These are phyloP conservation scores for Alternaria ethzedia DNA, from an alignment of 2,329 filamentous ascomycete genomes.

Conservation along the genomic window DNA sequence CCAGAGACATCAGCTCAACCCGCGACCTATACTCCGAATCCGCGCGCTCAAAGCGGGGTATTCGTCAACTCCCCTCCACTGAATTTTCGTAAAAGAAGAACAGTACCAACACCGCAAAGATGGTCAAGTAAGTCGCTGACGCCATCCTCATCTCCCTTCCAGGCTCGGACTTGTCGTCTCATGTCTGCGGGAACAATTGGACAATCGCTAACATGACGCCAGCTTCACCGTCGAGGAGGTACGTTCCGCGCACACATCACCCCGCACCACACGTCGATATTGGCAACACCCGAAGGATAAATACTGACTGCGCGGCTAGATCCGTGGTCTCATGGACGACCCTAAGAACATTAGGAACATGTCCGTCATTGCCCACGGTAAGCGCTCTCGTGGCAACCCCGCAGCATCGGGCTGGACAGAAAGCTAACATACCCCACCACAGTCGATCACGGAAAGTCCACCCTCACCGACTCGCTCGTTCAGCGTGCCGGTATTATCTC, in stretches of 20 bases:
- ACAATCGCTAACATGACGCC: conserved; percentile 57
- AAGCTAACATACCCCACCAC: conserved; percentile 34
- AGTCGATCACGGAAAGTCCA: conserved; percentile 99
- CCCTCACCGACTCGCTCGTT: conserved; percentile 98
- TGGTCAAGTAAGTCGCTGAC: conserved; percentile 90
- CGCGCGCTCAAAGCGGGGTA: conserved; percentile 46
- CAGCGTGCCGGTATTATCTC: conserved; percentile 99
- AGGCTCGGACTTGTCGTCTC: not conserved
- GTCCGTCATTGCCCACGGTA: conserved; percentile 99
- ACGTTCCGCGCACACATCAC: conserved; percentile 48
- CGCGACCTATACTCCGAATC: conserved; percentile 27
- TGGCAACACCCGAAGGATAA: conserved; percentile 5
- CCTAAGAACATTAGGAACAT: conserved; percentile 85
- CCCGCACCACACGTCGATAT: conserved; percentile 25
- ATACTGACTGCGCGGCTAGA: conserved; percentile 57
- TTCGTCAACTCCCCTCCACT: conserved; percentile 37
- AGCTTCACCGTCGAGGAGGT: conserved; percentile 98
- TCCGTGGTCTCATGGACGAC: conserved; percentile 80
- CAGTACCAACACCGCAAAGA: conserved; percentile 79
- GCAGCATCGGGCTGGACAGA: conserved; percentile 14
- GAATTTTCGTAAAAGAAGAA: conserved; percentile 46
- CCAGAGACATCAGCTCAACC: conserved; percentile 41
- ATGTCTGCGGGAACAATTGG: not conserved
- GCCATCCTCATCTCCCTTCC: not conserved
- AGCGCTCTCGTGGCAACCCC: conserved; percentile 36